Evolutionary conservation across 2,329 filamentous ascomycete species (phyloP), one percentile per base, ranked within the genome.

Genomic region (Sarocladium kiliense): DNA sequence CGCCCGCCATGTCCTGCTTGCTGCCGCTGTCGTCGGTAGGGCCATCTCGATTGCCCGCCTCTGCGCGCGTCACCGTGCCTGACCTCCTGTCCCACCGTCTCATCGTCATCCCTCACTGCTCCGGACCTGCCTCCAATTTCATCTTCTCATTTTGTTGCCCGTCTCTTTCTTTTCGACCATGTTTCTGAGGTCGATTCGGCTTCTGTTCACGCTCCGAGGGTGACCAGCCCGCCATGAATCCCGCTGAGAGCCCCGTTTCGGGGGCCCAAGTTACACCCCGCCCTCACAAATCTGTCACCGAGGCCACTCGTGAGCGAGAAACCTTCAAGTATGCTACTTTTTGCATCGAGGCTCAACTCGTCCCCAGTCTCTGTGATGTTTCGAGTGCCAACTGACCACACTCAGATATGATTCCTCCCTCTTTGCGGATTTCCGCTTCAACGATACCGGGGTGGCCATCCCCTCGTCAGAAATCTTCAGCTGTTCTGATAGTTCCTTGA

Each of bases 401-500:
- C 18, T 3, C 39, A 55, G 54, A 47, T 47, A 37, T 32, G 30
- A 47, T n/a, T 41, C 39, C 18, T 55, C 36, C 21, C 54, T 55
- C 18, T 27, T 49, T 50, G 50, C 16, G 57, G 55, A 54, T 30
- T 42, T 54, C 57, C 57, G 57, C 21, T 59, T 58, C 58, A 68
- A 69, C 47, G 45, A 63, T 23, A 56, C 59, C 53, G 64, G 62
- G 19, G 14, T 32, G 1, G 60, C 57, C 9, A 54, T 64, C 1
- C 60, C 68, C 7, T 59, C 58, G n/a, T 54, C 51, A 10, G 55
- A 61, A 37, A 53, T 67, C 44, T 32, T 56, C 21, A 64, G 62
- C 19, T 63, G 63, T 16, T 39, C 58, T 19, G 72, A 74, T 53
- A 58, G 65, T 6, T 67, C 64, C 36, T 65, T 80, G 32, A 77